Conservation (phyloP, 768 basidiomycete species). For the Pilatotrama ljubarskyi region DNA sequence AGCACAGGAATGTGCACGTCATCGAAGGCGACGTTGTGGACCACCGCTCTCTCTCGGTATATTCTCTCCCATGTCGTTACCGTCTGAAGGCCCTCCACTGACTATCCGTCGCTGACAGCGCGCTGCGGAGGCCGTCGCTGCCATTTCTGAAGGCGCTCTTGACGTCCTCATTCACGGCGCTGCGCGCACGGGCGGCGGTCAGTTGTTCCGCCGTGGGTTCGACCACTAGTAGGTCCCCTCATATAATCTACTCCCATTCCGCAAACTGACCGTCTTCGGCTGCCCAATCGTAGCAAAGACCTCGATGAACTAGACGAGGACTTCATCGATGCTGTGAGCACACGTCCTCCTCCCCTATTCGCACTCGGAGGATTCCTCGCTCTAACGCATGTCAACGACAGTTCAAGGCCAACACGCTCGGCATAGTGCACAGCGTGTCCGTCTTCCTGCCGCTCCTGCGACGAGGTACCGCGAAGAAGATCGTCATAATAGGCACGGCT, state of each 20-base stretch:
- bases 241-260: too few species aligned
- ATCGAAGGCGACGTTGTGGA: slow-evolving; percentile 40
- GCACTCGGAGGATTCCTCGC: too few species aligned
- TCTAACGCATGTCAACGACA: slow-evolving; percentile 3
- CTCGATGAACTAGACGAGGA: slow-evolving; percentile 8
- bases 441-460: slow-evolving; percentile 40
- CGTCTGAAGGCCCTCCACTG: too few species aligned
- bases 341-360: neutral
- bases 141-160: slow-evolving; percentile 31
- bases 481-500: slow-evolving; percentile 35
- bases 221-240: slow-evolving; percentile 26
- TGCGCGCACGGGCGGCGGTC: slow-evolving; percentile 18
- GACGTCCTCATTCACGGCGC: slow-evolving; percentile 40
- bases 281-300: neutral
- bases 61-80: too few species aligned
- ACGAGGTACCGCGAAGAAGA: slow-evolving; percentile 33
- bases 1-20: slow-evolving; percentile 32
- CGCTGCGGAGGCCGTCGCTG: slow-evolving; percentile 27
- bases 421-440: slow-evolving; percentile 36
- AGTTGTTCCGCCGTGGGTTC: slow-evolving; percentile 10
- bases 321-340: slow-evolving; percentile 11
- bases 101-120: neutral
- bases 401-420: slow-evolving; percentile 38
- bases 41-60: slow-evolving; percentile 30
- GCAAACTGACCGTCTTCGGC: too few species aligned